phyloP scores from a whole-genome alignment of 2,329 filamentous ascomycete species.

The Biscogniauxia sp. region DNA sequence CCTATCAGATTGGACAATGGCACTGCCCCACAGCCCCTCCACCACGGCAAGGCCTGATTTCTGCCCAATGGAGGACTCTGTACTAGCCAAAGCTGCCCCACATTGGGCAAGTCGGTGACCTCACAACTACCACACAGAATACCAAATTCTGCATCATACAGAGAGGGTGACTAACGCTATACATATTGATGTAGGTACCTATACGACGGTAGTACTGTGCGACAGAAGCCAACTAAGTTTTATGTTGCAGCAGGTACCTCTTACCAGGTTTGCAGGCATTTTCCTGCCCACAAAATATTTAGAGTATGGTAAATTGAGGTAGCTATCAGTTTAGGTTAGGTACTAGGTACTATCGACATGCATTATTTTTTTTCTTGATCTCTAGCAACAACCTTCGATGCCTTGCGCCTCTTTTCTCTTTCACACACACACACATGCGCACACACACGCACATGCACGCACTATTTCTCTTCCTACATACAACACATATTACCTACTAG shows the following conservation, averaged over 20 bases:
- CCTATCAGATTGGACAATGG: background rate
- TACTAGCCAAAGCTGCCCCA: background rate
- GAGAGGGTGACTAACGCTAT: background rate
- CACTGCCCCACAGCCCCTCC: background rate
- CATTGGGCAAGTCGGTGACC: constrained; percentile 21
- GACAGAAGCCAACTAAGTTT: background rate
- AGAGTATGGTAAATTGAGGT: too few species aligned
- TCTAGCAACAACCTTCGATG: too few species aligned
- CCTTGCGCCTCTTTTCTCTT: too few species aligned
- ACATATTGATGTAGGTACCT: constrained; percentile 15
- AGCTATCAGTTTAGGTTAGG: too few species aligned
- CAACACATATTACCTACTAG: background rate
- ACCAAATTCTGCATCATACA: constrained; percentile 12
- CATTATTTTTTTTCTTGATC: too few species aligned
- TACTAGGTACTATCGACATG: too few species aligned
- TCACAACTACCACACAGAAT: constrained; percentile 21
- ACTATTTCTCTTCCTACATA: background rate
- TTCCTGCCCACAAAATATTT: background rate
- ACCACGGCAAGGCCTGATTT: background rate
- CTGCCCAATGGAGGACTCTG: background rate
- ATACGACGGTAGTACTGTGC: constrained; percentile 5
- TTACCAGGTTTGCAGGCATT: background rate
- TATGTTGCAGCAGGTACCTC: background rate
- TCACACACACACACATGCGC: too few species aligned
- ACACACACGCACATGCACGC: background rate